Base-by-base conservation (phyloP, 2,329 filamentous ascomycete species). In the Alternaria ethzedia region DNA sequence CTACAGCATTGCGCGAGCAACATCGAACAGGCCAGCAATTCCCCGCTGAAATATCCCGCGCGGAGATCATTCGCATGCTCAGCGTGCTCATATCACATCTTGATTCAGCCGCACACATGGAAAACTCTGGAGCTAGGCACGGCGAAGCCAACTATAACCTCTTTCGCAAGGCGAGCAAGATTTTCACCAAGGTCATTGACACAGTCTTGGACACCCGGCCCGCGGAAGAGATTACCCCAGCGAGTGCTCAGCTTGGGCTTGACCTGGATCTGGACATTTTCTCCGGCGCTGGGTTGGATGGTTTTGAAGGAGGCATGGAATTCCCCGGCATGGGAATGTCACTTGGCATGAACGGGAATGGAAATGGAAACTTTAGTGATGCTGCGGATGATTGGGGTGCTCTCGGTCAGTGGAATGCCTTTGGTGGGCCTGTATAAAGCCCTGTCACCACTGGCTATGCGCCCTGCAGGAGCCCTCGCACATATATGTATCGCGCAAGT, bases 21-120 rank as follows among this genome's bases (percentile, higher is more conserved):
- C 67, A 72, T 2, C 60, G 49, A 52, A 79, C 63, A 12, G 67
- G 28, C 44, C 66, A 71, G 17, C 68, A 74, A 6, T 77, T 82
- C 26, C 77, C 78, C 0, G 68, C 71, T 7, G 70, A 67, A 1
- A 75, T 80, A 3, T 79, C 78, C 0, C 70, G 79, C 17, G 66
- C 75, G 1, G 76, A 78, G 11, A 75, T 81, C 4, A 78, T 82
- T 41, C 79, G 81, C 6, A 78, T 77, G 67, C 61, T 82, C 0
- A 78, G 75, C 30, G 80, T 82, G 0, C 75, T 83, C 15, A 80
- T 81, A 15, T 74, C 73, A 3, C 78, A 82, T 54, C 71, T 83
- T 2, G 80, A 82, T 28, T 68, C 74, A 5, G 70, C 74, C 2
- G 68, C 70, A 2, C 69, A 75, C 28, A 52, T 73, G 8, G 74